These are phyloP conservation scores for Lentinula guzmanii DNA, from an alignment of 768 basidiomycete species.

Conservation along the genomic window DNA sequence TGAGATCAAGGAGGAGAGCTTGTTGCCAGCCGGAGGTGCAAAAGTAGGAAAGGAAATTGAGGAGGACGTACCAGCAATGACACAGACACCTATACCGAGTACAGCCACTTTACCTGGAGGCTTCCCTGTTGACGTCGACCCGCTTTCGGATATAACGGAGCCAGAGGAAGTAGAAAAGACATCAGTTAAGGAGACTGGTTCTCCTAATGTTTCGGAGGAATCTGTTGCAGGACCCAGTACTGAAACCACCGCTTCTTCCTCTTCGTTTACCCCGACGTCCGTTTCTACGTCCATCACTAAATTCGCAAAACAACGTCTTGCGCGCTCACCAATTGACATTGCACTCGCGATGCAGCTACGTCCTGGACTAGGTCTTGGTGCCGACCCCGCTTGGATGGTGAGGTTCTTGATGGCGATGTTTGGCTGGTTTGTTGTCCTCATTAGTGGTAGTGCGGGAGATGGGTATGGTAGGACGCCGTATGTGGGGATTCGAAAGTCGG, in stretches of 20 bases:
- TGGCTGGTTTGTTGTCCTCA: slow-evolving; percentile 66
- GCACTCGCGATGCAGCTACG: slow-evolving; percentile 76
- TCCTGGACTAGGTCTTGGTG: slow-evolving; percentile 62
- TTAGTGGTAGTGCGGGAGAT: slow-evolving; percentile 30
- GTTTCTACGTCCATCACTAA: slow-evolving; percentile 7
- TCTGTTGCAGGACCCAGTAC: not conserved
- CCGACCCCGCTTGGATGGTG: slow-evolving; percentile 76
- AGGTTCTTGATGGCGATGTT: slow-evolving; percentile 75
- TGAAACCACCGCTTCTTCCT: not conserved
- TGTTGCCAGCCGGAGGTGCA: not conserved
- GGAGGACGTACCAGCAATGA: not conserved
- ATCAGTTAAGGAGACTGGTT: not conserved
- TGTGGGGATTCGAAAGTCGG: slow-evolving; percentile 4
- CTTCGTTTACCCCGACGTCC: slow-evolving; percentile 9
- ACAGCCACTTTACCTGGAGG: slow-evolving; percentile 21
- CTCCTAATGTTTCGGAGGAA: not conserved
- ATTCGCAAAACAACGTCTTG: slow-evolving; percentile 14
- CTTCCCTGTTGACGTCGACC: slow-evolving; percentile 17
- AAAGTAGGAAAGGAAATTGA: not conserved
- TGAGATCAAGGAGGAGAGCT: not conserved
- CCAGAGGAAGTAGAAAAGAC: not conserved
- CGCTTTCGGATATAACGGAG: not conserved
- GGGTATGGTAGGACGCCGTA: not conserved
- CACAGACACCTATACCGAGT: not conserved
- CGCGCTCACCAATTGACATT: slow-evolving; percentile 50